These are phyloP conservation scores for Talaromyces sp. DNA, from an alignment of 2,329 filamentous ascomycete species.

Conservation along the genomic window DNA sequence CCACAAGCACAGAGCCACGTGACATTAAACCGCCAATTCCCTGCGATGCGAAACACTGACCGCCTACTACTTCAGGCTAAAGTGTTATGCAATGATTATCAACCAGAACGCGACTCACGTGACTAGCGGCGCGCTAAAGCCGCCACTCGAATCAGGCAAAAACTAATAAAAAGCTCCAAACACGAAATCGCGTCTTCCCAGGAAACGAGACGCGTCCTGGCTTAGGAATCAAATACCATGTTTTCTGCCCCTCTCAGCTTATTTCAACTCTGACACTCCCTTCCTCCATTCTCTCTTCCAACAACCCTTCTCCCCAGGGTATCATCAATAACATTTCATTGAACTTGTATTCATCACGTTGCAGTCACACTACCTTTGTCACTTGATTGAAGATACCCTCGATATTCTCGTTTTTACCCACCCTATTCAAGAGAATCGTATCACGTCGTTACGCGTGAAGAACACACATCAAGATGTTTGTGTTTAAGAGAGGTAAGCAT, in stretches of 20 bases:
- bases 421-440: background rate
- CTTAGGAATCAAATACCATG: conserved; percentile 15
- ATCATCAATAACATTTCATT: background rate
- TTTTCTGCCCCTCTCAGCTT: conserved; percentile 16
- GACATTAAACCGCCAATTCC: background rate
- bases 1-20: background rate
- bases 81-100: background rate
- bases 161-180: conserved; percentile 13
- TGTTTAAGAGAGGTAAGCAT: conserved; percentile 59
- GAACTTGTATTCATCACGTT: background rate
- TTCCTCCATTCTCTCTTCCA: background rate
- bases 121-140: background rate
- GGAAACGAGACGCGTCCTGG: conserved; percentile 12
- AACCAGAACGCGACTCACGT: background rate
- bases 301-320: background rate
- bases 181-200: conserved; percentile 17
- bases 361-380: background rate
- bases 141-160: background rate
- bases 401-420: background rate
- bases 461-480: conserved; percentile 51
- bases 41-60: background rate
- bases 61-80: background rate
- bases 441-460: conserved; percentile 5
- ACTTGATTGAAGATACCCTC: conserved; percentile 1
- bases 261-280: conserved; percentile 8